Base-by-base conservation (phyloP, 768 basidiomycete species). In the Chalciporus chontae region DNA sequence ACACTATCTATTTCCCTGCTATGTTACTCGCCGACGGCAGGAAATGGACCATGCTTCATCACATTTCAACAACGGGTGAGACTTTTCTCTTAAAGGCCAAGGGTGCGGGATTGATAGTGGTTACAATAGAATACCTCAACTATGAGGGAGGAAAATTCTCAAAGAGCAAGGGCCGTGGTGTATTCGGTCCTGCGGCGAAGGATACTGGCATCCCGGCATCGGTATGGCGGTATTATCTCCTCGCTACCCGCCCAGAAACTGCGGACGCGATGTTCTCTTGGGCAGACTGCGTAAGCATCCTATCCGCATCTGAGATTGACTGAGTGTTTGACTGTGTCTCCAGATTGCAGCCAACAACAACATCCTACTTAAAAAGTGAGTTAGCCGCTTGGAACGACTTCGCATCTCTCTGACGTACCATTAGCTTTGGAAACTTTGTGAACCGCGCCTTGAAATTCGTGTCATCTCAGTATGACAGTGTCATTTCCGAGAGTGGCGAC, bases 101-200 rank as follows among this genome's bases (percentile, higher is more conserved):
- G n/a, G 32, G 2, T 8, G 17, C n/a, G 34, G 34, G 14, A n/a
- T 42, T 50, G 32, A 50, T 39, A 34, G 27, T 8, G 26, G 26
- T 26, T 26, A 1, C 26, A 48, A 27, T 59, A 95, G 95, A 99
- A 68, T 97, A 94, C 66, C 75, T 98, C 58, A 97, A 98, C 63
- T 98, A 98, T 68, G 96, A 99, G 66, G 91, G 93, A 23, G 94
- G 94, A 34, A 99, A 99, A 66, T 99, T 99, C 77, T 96, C 94
- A 37, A 99, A 99, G 73, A 94, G 92, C 62, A 84, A 90, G 56
- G 93, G 94, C 57, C 87, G 95, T 47, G 96, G 95, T 38, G 95
- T 99, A 2, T 99, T 99, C 56, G 96, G 96, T 23, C 92, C 93
- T 48, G 86, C 85, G 14, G 96, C 95, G 0, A 89, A 81, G 62